These are phyloP conservation scores for Beauveria caledonica DNA, from an alignment of 2,329 filamentous ascomycete genomes.

Conservation along the genomic window DNA sequence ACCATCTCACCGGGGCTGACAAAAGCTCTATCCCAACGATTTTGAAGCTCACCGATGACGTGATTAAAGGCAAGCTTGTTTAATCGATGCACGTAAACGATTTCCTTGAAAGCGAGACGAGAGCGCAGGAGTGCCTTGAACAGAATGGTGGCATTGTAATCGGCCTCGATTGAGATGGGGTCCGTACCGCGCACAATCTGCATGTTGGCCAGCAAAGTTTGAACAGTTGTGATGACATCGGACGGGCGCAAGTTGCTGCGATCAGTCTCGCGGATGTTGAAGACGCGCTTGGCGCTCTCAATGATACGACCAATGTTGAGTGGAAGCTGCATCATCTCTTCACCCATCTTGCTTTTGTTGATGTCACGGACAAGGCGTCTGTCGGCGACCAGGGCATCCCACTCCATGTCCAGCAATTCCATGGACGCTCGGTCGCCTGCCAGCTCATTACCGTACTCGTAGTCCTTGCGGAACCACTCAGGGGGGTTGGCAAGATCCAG, in stretches of 20 bases:
- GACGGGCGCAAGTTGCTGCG: slow-evolving; percentile 84
- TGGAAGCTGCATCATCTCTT: slow-evolving; percentile 82
- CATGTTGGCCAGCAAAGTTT: slow-evolving; percentile 65
- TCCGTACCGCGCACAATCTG: slow-evolving; percentile 83
- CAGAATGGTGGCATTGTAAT: slow-evolving; percentile 78
- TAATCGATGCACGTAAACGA: slow-evolving; percentile 77
- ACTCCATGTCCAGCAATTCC: slow-evolving; percentile 79
- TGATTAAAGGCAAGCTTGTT: slow-evolving; percentile 91
- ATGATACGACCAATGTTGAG: slow-evolving; percentile 89
- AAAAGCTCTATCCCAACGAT: slow-evolving; percentile 74
- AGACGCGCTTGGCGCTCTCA: slow-evolving; percentile 80
- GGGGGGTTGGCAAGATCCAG: slow-evolving; percentile 58
- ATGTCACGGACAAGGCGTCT: slow-evolving; percentile 66
- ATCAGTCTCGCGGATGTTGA: slow-evolving; percentile 77
- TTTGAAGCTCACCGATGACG: slow-evolving; percentile 83
- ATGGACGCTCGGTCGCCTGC: slow-evolving; percentile 83
- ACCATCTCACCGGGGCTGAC: slow-evolving; percentile 98
- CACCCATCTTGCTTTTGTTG: slow-evolving; percentile 60
- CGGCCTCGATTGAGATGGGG: slow-evolving; percentile 73
- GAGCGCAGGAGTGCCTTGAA: slow-evolving; percentile 91
- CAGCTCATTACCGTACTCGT: slow-evolving; percentile 78
- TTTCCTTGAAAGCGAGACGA: slow-evolving; percentile 82
- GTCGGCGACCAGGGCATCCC: slow-evolving; percentile 66
- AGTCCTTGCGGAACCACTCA: slow-evolving; percentile 52
- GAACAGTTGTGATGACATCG: slow-evolving; percentile 76